phyloP scores from a whole-genome alignment of 2,329 filamentous ascomycete genomes.

The Sclerotiophoma versabilis region DNA sequence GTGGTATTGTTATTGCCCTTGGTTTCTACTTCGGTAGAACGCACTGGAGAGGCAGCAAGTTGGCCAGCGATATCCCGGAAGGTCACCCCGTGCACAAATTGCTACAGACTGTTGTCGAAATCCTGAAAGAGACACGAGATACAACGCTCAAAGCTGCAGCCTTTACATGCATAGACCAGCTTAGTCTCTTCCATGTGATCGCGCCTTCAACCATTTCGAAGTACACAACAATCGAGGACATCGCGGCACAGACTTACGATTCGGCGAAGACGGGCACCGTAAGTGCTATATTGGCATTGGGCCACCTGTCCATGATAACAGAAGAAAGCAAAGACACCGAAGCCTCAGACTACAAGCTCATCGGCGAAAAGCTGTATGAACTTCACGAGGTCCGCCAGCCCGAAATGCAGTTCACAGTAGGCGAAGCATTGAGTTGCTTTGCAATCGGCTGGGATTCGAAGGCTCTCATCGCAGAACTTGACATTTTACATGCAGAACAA shows the following conservation, averaged over 20 bases:
- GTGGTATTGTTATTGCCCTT: constrained; percentile 66
- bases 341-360: constrained; percentile 54
- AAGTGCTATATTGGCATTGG: constrained; percentile 80
- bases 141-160: constrained; percentile 64
- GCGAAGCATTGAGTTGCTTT: constrained; percentile 82
- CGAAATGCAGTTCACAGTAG: constrained; percentile 89
- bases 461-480: constrained; percentile 75
- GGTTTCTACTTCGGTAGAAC: constrained; percentile 65
- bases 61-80: constrained; percentile 32
- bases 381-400: constrained; percentile 85
- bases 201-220: constrained; percentile 49
- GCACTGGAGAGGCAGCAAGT: constrained; percentile 56
- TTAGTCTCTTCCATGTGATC: constrained; percentile 66
- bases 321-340: constrained; percentile 50
- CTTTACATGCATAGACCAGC: constrained; percentile 65
- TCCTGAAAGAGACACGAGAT: constrained; percentile 64
- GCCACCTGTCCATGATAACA: constrained; percentile 73
- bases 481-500: constrained; percentile 68
- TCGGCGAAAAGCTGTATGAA: constrained; percentile 73
- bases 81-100: constrained; percentile 52
- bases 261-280: constrained; percentile 83
- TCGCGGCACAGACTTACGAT: constrained; percentile 69
- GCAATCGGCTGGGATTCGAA: constrained; percentile 84
- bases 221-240: constrained; percentile 50
- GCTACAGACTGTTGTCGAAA: constrained; percentile 56